A percentile compares a stretch with the other conserved stretches of the same genome.
phyloP scores from a whole-genome alignment of 345 rosid genomes.

The Sisymbrium altissimum region DNA sequence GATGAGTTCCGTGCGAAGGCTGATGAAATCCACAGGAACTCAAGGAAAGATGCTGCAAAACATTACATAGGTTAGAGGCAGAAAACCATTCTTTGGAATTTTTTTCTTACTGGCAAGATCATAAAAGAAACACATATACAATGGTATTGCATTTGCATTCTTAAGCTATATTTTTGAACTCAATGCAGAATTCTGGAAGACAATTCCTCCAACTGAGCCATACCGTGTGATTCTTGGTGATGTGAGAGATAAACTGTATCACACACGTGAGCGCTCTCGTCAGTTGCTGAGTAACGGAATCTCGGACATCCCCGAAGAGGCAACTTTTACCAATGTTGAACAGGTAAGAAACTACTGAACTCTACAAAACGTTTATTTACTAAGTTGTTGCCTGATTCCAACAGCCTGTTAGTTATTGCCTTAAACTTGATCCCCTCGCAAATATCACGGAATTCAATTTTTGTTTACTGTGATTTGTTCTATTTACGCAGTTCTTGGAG shows the following conservation, averaged over 20 bases:
- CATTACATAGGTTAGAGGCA: slow-evolving; percentile 79
- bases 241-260: slow-evolving; percentile 85
- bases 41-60: slow-evolving; percentile 90
- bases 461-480: not conserved
- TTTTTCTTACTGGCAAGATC: not conserved
- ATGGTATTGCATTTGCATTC: slow-evolving; percentile 2
- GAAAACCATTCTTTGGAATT: not conserved
- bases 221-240: slow-evolving; percentile 95
- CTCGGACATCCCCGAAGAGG: slow-evolving; percentile 85
- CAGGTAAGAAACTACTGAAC: slow-evolving; percentile 39
- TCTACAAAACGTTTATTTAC: not conserved
- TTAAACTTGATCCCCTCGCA: not conserved
- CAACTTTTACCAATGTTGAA: slow-evolving; percentile 74
- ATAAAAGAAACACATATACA: not conserved
- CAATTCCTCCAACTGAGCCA: slow-evolving; percentile 81
- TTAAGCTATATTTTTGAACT: not conserved
- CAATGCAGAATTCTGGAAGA: slow-evolving; percentile 86
- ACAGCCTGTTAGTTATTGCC: not conserved
- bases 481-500: slow-evolving; percentile 68
- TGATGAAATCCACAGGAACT: slow-evolving; percentile 66
- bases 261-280: slow-evolving; percentile 88
- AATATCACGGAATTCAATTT: not conserved
- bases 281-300: slow-evolving; percentile 73
- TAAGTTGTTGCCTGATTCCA: not conserved
- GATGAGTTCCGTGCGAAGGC: slow-evolving; percentile 86